Base-by-base conservation (phyloP, 2,329 filamentous ascomycete species). In the Cytospora schulzeri region DNA sequence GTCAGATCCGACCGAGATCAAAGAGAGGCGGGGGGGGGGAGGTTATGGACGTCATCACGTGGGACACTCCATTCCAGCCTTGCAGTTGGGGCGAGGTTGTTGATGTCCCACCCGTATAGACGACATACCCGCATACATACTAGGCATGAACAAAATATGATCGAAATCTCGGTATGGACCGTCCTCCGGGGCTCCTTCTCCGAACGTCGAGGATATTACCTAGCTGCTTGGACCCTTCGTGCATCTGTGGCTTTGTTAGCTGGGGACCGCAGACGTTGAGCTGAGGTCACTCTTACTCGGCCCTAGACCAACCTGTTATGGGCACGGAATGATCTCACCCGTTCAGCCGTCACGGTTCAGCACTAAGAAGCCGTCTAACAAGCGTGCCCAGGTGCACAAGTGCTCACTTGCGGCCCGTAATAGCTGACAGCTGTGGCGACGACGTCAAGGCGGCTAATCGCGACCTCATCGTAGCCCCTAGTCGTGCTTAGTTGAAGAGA, bases 171-270 rank as follows among this genome's bases (percentile, higher is more conserved):
- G 45, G 45, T 5, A 48, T 24, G n/a, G n/a, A 24, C n/a, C n/a
- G 45, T 15, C n/a, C 1, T n/a, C 45, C n/a, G n/a, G 45, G 45
- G 11, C 6, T 4, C 45, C n/a, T 48, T 4, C 45, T 48, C n/a
- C n/a, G 45, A n/a, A 22, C 17, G 17, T 24, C n/a, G 45, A 48
- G n/a, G 19, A 48, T 22, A 24, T 11, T 14, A 12, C 11, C n/a
- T 48, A 22, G 31, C 57, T n/a, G n/a, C 29, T 35, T 56, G 60
- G 60, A 62, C 60, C 60, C 60, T 62, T 56, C 22, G 38, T 57
- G 60, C 60, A 31, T 62, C 60, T 62, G 29, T 38, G 60, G 60
- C 60, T 48, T n/a, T 29, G 41, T 62, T 35, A 62, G 52, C 52
- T 54, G n/a, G 60, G 52, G 26, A 28, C 52, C 52, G 52, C 33